Evolutionary conservation across 345 rosid species (phyloP), one percentile per base, ranked within the genome.

Genomic region (Nasturtium officinale): DNA sequence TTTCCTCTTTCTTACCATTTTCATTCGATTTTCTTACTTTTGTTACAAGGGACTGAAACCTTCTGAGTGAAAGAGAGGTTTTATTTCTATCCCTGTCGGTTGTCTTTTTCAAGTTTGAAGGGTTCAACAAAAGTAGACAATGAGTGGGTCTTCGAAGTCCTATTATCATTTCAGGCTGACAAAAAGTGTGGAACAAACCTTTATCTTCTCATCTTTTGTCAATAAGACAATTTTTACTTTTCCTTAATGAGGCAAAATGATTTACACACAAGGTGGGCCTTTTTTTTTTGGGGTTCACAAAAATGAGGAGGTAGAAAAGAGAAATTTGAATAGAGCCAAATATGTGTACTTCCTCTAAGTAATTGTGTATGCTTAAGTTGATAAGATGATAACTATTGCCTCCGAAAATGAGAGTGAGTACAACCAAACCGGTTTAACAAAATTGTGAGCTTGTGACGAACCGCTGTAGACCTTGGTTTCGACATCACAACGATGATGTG

Each of bases 21-120:
- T 43, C 43, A 8, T 47, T 47, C 50, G 69, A 6, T 13, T 9
- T n/a, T 10, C 2, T 76, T 62, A 51, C 71, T 62, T 71, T 32
- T 65, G 56, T 58, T 65, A 47, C 70, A 76, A 64, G 76, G 67
- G 67, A 71, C 56, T 48, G 3, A 40, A 58, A 65, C 17, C 76
- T 71, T 37, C 66, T 76, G 9, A 10, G 0, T 25, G 4, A 2
- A 13, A 6, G 4, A 58, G 71, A 55, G 53, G 45, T 25, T 65
- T 62, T 25, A 26, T 62, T 62, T 69, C 75, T 76, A 74, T 68
- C 75, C 69, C 79, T 63, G 75, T 76, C 79, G 79, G 79, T 69
- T 48, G 51, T 38, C 23, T 65, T 28, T 56, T 0, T 21, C 32
- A 43, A 52, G 23, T 51, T 67, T 61, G 37, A 67, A 59, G 9